Evolutionary conservation across 1,284 basidiomycete genomes (phyloP), one percentile per base, ranked within the genome.

Genomic region (Pterula multifida): DNA sequence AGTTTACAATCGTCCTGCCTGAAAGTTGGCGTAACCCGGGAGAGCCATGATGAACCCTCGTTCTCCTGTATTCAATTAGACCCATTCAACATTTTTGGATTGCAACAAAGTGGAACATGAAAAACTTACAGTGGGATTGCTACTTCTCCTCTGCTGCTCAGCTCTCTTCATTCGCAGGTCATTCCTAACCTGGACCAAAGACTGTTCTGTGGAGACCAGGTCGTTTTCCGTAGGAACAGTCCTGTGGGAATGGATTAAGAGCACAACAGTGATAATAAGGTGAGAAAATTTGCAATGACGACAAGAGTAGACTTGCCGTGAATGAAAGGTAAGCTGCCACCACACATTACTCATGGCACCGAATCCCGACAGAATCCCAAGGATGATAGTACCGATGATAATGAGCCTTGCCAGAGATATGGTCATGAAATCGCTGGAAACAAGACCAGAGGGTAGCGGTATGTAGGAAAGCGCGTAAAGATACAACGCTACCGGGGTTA

Each of bases 291-390:
- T 9, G n/a, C 32, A 9, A 11, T 35, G 17, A 25, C 15, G 26
- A 42, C 46, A 15, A 11, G 58, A 60, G 23, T 54, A 62, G 60
- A 55, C 53, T 11, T 50, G 12, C 22, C 54, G 50, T 1, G 57
- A 56, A n/a, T 61, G 56, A 54, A 53, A 62, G 48, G 62, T 68
- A 2, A 73, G 49, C 54, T 65, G 71, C 2, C 57, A 66, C 81
- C 82, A 85, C 0, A 76, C 72, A 45, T 75, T 80, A 54, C 73
- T 78, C 35, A 85, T 70, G 1, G 85, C 81, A 55, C 86, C 85
- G 53, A 86, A 81, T 0, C 85, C 85, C 0, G 85, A 85, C 1
- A 89, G 67, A 1, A 79, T 57, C 1, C 85, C 85, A 9, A 89
- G 77, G 47, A 85, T 74, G 24, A 81, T 69, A 0, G 80, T 86